Conservation (phyloP, 2,329 filamentous ascomycete species). For the Diaporthe ampelina region DNA sequence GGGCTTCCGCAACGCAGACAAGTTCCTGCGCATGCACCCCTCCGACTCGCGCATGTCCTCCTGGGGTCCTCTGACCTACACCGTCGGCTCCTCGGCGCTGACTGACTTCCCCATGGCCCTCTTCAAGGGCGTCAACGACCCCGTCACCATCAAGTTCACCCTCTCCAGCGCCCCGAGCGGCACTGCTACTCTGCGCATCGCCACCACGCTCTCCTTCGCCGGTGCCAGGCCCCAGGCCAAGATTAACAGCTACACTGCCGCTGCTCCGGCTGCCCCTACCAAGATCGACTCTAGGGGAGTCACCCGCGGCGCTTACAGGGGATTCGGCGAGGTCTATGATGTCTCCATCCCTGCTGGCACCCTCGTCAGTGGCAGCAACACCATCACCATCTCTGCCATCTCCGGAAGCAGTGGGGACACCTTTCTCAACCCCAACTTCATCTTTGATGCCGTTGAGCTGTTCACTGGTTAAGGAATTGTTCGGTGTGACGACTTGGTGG, state of each 20-base stretch:
- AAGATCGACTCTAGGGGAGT: conserved; percentile 76
- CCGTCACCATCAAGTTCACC: conserved; percentile 72
- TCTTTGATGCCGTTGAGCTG: conserved; percentile 53
- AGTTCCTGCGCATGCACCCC: conserved; percentile 78
- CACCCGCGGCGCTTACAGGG: conserved; percentile 75
- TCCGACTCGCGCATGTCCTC: conserved; percentile 73
- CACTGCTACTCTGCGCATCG: conserved; percentile 72
- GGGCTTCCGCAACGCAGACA: conserved; percentile 76
- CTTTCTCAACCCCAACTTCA: conserved; percentile 71
- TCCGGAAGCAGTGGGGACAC: conserved; percentile 70
- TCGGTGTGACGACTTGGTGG: not conserved
- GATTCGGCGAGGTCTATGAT: conserved; percentile 74
- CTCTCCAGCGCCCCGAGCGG: conserved; percentile 63
- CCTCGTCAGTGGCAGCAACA: conserved; percentile 72
- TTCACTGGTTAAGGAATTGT: conserved; percentile 42
- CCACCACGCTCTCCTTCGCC: conserved; percentile 74
- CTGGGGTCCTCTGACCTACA: conserved; percentile 74
- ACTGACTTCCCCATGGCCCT: conserved; percentile 75
- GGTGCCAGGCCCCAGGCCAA: conserved; percentile 69
- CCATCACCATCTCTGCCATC: conserved; percentile 70
- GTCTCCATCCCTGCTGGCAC: conserved; percentile 71
- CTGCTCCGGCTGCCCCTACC: conserved; percentile 66
- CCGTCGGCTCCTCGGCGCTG: conserved; percentile 66
- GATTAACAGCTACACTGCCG: conserved; percentile 68
- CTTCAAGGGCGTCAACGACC: conserved; percentile 72